Base-by-base conservation (phyloP, 2,329 filamentous ascomycete genomes). In the Lasiodiplodia gonubiensis region DNA sequence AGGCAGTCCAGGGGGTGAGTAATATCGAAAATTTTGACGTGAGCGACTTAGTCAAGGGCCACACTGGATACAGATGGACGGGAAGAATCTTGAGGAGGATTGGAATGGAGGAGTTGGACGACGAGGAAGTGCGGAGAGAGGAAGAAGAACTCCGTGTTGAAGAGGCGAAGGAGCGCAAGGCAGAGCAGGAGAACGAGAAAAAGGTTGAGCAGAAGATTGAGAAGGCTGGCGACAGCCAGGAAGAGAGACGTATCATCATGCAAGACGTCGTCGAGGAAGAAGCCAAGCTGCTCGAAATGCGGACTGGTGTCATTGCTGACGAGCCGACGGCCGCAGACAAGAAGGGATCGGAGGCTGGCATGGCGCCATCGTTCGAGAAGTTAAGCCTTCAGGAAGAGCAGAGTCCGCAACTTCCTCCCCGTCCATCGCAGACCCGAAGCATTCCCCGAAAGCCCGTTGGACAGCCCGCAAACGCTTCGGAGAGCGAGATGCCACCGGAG, bases 1-100 rank as follows among this genome's bases (percentile, higher is more conserved):
- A 97, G 75, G 84, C 88, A 37, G 87, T 96, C 27, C 80, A 88
- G 67, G 86, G 84, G 10, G 87, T 94, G 18, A n/a, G n/a, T n/a
- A n/a, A n/a, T n/a, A n/a, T n/a, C n/a, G n/a, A n/a, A n/a, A 87
- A 86, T 39, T 80, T 86, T 16, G 84, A 86, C 69, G 82, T 86
- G 25, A 83, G 79, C 14, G 80, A 83, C 27, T 74, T 84, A 1
- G 82, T 86, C 0, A 78, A 77, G n/a, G 84, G 84, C 0, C 84
- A 86, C 71, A 76, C 83, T 3, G 76, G 78, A 53, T 86, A 86
- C 71, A 76, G 83, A 21, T 84, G 82, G 70, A 84, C 83, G 0
- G 85, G 85, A 8, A 77, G 74, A 2, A 83, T 86, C n/a, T 70
- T 86, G 39, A 79, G 81, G 68, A 81, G 82, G 67, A 83, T 86